Conservation (phyloP, 345 rosid genomes). For the Eucalyptus erythrocorys region DNA sequence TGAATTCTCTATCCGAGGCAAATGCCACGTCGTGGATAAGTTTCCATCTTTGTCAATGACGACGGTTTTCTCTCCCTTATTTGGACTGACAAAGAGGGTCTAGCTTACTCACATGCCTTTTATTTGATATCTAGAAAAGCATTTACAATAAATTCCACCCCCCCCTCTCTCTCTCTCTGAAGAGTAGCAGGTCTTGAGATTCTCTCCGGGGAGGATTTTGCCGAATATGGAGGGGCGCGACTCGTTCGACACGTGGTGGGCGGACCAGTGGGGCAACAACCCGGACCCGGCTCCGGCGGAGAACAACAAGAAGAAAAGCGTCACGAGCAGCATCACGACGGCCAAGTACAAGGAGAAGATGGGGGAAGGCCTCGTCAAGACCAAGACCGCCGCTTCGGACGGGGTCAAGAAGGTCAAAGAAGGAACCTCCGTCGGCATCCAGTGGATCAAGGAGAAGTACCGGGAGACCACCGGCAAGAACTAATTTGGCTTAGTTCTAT, state of each 20-base stretch:
- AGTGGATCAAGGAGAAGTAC: slow-evolving; percentile 37
- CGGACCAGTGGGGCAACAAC: slow-evolving; percentile 68
- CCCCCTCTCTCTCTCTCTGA: not conserved
- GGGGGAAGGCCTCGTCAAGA: slow-evolving; percentile 28
- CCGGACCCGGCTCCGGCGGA: slow-evolving; percentile 11
- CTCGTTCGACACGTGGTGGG: slow-evolving; percentile 56
- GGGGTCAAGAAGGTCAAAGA: slow-evolving; percentile 30
- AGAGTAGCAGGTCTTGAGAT: not conserved
- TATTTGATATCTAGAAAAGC: too few species aligned
- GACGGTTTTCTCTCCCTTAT: not conserved
- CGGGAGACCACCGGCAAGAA: slow-evolving; percentile 17
- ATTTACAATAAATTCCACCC: not conserved
- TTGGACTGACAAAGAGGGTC: not conserved
- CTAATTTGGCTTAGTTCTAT: not conserved
- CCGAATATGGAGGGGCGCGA: slow-evolving; percentile 11
- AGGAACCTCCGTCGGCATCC: slow-evolving; percentile 23
- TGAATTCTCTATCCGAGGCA: not conserved
- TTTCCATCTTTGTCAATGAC: not conserved
- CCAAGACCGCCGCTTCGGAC: slow-evolving; percentile 20
- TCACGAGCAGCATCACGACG: not conserved
- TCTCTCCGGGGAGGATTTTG: not conserved
- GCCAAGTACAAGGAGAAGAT: slow-evolving; percentile 64
- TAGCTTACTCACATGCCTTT: not conserved
- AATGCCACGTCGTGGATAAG: not conserved
- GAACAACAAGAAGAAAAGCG: not conserved